Conservation (phyloP, 352 stramenopile species). For the Globisporangium apiculatum region DNA sequence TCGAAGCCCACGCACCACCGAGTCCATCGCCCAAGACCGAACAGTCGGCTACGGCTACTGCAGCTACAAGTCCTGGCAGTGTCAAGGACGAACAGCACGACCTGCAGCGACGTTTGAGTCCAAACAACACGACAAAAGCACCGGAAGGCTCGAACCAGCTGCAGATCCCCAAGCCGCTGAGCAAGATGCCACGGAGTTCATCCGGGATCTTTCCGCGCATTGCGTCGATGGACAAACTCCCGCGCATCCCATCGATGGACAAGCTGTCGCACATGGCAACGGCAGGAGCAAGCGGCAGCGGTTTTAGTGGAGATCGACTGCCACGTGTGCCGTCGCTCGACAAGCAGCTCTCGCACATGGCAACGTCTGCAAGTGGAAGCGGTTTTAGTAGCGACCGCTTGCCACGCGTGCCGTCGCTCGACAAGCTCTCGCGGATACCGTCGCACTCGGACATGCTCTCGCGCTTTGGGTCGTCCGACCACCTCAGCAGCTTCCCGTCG, state of each 20-base stretch:
- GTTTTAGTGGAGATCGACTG: slow-evolving; percentile 8
- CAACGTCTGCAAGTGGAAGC: not conserved
- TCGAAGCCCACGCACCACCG: slow-evolving; percentile 39
- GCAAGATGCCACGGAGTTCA: slow-evolving; percentile 73
- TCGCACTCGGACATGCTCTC: slow-evolving; percentile 69
- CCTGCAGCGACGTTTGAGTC: slow-evolving; percentile 31
- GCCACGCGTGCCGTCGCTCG: slow-evolving; percentile 52
- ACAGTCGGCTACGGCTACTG: not conserved
- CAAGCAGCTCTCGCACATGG: slow-evolving; percentile 28
- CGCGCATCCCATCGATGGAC: slow-evolving; percentile 39
- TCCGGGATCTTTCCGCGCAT: slow-evolving; percentile 77
- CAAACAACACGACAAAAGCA: slow-evolving; percentile 22
- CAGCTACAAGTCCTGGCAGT: too few species aligned
- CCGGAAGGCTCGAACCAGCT: slow-evolving; percentile 49
- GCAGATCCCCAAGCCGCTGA: slow-evolving; percentile 64
- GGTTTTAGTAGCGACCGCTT: too few species aligned
- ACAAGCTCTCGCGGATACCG: slow-evolving; percentile 50
- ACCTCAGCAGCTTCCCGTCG: slow-evolving; percentile 69
- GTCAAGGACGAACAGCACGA: slow-evolving; percentile 24
- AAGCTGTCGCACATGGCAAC: slow-evolving; percentile 45
- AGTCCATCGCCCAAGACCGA: not conserved
- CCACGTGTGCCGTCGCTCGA: slow-evolving; percentile 66
- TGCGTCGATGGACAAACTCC: slow-evolving; percentile 55
- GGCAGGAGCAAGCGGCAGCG: slow-evolving; percentile 20
- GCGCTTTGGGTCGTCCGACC: slow-evolving; percentile 56